Conservation (phyloP, 805 yeast genomes). For the Metschnikowia vanudenii region DNA sequence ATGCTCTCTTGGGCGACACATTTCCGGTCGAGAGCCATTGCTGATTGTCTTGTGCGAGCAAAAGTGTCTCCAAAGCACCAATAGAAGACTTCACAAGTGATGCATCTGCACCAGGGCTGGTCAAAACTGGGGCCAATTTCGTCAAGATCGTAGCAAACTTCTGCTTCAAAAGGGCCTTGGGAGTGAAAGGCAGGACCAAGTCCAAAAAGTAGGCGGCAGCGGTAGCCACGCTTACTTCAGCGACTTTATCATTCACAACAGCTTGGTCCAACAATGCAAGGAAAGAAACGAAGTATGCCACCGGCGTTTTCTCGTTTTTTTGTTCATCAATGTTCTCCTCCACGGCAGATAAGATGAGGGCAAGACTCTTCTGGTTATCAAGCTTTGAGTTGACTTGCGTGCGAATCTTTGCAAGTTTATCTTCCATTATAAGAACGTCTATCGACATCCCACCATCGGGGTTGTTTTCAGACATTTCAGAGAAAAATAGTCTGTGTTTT, state of each 20-base stretch:
- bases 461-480: conserved; percentile 29
- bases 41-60: conserved; percentile 74
- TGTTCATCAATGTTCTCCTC: conserved; percentile 83
- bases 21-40: conserved; percentile 64
- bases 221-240: conserved; percentile 65
- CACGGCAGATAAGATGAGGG: conserved; percentile 80
- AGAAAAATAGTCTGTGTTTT: not conserved
- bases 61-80: conserved; percentile 78
- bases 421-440: conserved; percentile 53
- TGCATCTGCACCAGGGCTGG: conserved; percentile 68
- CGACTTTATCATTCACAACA: conserved; percentile 45
- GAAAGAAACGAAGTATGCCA: conserved; percentile 83
- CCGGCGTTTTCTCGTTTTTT: conserved; percentile 58
- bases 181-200: conserved; percentile 69
- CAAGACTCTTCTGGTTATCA: conserved; percentile 82
- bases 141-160: conserved; percentile 77
- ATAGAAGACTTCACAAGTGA: conserved; percentile 79
- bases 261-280: conserved; percentile 79
- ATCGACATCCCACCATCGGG: conserved; percentile 39
- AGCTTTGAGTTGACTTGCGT: conserved; percentile 73
- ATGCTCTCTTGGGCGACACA: conserved; percentile 79
- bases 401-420: conserved; percentile 65
- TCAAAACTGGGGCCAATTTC: conserved; percentile 76
- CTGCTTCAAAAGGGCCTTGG: conserved; percentile 64
- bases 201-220: conserved; percentile 81